Percentiles rank a stretch among this genome's conserved stretches.
phyloP scores from a whole-genome alignment of 2,329 filamentous ascomycete species.

The Sarocladiaceae sp. region DNA sequence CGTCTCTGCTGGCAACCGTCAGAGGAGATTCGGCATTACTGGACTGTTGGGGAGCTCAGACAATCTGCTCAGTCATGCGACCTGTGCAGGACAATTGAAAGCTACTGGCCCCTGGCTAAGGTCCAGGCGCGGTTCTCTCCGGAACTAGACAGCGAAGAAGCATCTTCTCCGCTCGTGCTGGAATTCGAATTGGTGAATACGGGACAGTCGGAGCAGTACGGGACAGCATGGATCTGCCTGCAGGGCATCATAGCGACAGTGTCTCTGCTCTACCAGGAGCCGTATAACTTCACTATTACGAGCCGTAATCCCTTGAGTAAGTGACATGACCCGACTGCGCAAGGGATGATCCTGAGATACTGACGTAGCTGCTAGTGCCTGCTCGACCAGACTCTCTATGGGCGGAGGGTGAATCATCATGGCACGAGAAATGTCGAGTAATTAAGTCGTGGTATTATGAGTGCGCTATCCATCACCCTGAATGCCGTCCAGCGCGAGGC shows the following conservation, averaged over 20 bases:
- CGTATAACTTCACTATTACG: too few relatives aligned
- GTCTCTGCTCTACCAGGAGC: too few relatives aligned
- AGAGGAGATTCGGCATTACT: too few relatives aligned
- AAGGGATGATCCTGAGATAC: neutral
- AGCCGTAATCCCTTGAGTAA: too few relatives aligned
- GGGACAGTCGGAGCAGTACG: neutral
- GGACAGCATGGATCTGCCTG: neutral
- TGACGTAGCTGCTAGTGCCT: neutral
- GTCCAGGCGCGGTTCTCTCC: neutral
- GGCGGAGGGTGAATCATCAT: neutral
- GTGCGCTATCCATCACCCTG: neutral
- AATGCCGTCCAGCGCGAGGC: neutral
- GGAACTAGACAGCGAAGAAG: neutral
- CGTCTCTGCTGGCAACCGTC: too few relatives aligned
- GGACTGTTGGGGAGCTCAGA: neutral
- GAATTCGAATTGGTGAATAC: neutral
- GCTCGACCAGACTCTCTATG: too few relatives aligned
- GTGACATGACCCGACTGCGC: too few relatives aligned
- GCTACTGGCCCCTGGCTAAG: neutral
- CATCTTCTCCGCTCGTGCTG: neutral
- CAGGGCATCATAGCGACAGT: too few relatives aligned
- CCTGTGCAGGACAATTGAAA: neutral
- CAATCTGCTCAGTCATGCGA: neutral
- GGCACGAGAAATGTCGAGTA: neutral
- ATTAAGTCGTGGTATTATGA: neutral